Evolutionary conservation across 192 early-diverging fungal genomes (phyloP).

Genomic region (Gaertneriomyces semiglobifer): DNA sequence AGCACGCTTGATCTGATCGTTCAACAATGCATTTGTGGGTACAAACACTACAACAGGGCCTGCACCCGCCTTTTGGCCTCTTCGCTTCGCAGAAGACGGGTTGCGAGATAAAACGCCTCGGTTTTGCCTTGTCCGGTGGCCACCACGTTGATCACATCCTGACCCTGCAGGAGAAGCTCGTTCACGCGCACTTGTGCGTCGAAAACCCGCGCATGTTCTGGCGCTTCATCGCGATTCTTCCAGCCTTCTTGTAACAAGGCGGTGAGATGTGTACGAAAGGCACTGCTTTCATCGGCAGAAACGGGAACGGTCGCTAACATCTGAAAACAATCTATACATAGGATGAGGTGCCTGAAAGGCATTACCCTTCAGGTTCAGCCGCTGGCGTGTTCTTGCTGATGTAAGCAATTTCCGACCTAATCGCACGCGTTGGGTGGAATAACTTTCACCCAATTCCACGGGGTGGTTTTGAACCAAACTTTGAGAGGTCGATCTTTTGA

Average conservation of each 20-base stretch:
- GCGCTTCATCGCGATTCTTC: conserved; percentile 9
- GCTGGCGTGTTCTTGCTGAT: no score
- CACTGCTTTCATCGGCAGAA: background rate
- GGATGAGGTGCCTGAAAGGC: no score
- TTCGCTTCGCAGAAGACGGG: conserved; percentile 11
- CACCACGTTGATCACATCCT: conserved; percentile 14
- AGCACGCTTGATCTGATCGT: conserved; percentile 4
- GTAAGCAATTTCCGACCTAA: no score
- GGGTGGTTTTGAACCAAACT: no score
- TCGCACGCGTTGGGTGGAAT: no score
- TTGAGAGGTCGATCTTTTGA: no score
- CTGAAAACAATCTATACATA: no score
- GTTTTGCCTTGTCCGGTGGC: conserved; percentile 17
- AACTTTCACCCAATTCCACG: no score
- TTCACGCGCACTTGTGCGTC: conserved; percentile 16
- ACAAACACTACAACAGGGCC: conserved; percentile 15
- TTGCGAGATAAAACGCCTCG: conserved; percentile 10
- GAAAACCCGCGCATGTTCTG: background rate
- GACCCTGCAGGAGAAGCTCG: background rate
- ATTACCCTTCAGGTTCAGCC: no score
- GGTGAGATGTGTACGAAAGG: conserved; percentile 7
- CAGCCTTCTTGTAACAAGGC: conserved; percentile 2
- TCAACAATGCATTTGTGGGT: conserved; percentile 9
- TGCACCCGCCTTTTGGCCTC: conserved; percentile 8
- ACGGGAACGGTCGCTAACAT: background rate